Base-by-base conservation (phyloP, 176 grass and related monocot species). In the Oryza rufipogon region DNA sequence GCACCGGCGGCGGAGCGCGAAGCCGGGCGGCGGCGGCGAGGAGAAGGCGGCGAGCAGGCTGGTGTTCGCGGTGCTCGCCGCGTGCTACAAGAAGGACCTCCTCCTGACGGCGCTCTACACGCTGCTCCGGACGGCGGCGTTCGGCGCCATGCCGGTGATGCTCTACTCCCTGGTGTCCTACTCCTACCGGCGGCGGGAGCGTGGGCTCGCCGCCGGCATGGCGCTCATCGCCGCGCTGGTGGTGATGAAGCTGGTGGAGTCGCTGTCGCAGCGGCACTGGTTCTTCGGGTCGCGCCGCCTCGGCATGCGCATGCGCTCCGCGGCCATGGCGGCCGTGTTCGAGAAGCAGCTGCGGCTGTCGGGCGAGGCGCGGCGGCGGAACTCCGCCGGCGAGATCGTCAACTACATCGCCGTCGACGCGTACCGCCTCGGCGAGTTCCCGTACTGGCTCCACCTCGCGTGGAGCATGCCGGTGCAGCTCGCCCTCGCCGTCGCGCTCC, bases 241-340 rank as follows among this genome's bases (percentile, higher is more conserved):
- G 51, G 15, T 36, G 28, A 88, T 81, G 32, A 98, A 98, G 86
- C 46, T 95, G 1, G 78, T 93, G 42, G 95, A 98, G 71, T 93
- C 92, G 12, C 60, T 98, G 61, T 93, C 95, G 26, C 93, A 87
- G 86, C 60, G 95, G 76, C 92, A 98, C 73, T 98, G 91, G 91
- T 98, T 95, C 85, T 95, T 98, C 41, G 85, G 87, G 2, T 88
- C 93, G 2, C 78, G 93, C 75, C 86, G 89, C 77, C 89, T 98
- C 8, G 92, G 95, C 36, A 95, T 98, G 95, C 91, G 90, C 77
- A 94, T 98, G 93, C 88, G 92, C 19, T 98, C 92, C 16, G 91
- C 91, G n/a, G 73, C 95, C 58, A 98, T 94, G 91, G 91, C 95
- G 1, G 85, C 89, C 44, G 64, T 98, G 51, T 98, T 93, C 71